Percentiles rank a stretch among this genome's conserved stretches.
Evolutionary conservation across 805 yeast species (phyloP).

Genomic region (Kluyveromyces aestuarii): DNA sequence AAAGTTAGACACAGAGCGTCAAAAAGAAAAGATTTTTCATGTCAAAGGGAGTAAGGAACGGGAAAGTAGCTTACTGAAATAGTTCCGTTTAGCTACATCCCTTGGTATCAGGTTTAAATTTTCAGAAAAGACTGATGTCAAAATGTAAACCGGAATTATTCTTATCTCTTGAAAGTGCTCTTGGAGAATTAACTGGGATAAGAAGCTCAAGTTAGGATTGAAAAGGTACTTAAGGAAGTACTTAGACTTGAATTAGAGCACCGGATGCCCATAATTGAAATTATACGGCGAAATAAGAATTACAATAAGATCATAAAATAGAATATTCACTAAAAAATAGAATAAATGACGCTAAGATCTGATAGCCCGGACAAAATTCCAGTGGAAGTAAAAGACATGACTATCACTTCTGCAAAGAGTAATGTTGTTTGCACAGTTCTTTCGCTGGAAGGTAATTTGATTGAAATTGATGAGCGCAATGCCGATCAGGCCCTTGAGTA

Average conservation of each 20-base stretch:
- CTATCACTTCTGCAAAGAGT: neutral
- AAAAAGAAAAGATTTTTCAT: too few species aligned
- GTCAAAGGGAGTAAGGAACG: neutral
- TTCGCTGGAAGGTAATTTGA: slow-evolving; percentile 6
- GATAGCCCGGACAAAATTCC: neutral
- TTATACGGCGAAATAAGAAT: neutral
- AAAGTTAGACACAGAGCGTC: neutral
- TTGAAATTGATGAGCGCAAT: slow-evolving; percentile 5
- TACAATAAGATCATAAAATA: neutral
- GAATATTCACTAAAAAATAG: too few species aligned
- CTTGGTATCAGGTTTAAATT: too few species aligned
- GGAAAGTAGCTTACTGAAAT: neutral
- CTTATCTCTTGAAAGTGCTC: neutral
- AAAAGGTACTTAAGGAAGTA: neutral
- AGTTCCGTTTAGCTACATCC: too few species aligned
- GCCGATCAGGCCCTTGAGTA: slow-evolving; percentile 6
- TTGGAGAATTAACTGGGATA: neutral
- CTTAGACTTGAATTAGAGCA: neutral
- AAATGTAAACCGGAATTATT: neutral
- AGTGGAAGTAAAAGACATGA: neutral
- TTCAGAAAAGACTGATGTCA: neutral
- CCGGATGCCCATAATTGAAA: neutral
- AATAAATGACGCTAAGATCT: neutral
- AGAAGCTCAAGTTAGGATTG: neutral
- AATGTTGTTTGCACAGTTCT: slow-evolving; percentile 3